Evolutionary conservation across 1,284 basidiomycete genomes (phyloP).

Genomic region (Cutaneotrichosporon arboriforme): DNA sequence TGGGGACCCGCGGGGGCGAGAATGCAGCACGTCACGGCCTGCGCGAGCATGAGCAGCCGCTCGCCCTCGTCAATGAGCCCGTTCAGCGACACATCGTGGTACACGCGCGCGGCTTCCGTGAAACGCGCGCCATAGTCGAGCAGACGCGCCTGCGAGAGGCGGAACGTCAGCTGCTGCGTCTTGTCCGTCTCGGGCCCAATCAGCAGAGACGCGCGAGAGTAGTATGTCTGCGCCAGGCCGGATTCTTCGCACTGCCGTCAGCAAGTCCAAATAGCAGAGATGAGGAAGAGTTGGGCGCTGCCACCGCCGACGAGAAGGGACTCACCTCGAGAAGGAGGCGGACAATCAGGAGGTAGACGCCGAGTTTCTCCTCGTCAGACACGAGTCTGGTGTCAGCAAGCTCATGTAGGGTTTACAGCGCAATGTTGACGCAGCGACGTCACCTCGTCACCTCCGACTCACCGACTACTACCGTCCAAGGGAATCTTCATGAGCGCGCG

Average conservation of each 20-base stretch:
- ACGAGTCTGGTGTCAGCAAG: conserved; percentile 55
- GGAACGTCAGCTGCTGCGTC: conserved; percentile 72
- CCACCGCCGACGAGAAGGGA: not conserved
- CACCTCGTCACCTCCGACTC: conserved; percentile 20
- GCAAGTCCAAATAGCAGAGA: not conserved
- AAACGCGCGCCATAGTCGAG: conserved; percentile 88
- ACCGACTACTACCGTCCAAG: conserved; percentile 85
- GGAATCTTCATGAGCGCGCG: conserved; percentile 84
- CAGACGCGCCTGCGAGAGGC: conserved; percentile 79
- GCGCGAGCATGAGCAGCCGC: conserved; percentile 75
- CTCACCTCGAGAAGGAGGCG: conserved; percentile 85
- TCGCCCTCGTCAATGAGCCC: conserved; percentile 85
- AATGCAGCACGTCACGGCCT: conserved; percentile 91
- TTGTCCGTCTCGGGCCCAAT: conserved; percentile 71
- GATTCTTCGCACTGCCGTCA: conserved; percentile 41
- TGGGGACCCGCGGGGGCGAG: conserved; percentile 96
- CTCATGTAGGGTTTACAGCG: no score
- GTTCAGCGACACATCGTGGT: conserved; percentile 88
- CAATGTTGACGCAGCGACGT: not conserved
- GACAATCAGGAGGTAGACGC: conserved; percentile 87
- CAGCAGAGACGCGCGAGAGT: conserved; percentile 88
- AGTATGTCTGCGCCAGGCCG: conserved; percentile 89
- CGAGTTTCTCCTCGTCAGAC: conserved; percentile 78
- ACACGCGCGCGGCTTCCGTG: conserved; percentile 87
- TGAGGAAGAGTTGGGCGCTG: not conserved